Conservation (phyloP, 2,329 filamentous ascomycete species). For the Fusarium bulbicola region DNA sequence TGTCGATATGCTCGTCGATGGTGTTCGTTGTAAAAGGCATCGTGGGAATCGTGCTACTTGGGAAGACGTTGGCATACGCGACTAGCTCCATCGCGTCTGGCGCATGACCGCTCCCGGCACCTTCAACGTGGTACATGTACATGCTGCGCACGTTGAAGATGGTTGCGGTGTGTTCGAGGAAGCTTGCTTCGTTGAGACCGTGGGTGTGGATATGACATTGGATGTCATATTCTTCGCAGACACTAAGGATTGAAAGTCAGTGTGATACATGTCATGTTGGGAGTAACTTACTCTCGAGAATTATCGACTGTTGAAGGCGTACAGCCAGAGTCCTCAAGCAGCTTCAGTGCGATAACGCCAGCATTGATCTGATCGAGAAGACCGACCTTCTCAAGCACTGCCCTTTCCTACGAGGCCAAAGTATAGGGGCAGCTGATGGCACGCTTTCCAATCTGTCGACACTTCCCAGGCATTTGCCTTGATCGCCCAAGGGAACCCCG, state of each 20-base stretch:
- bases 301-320: background rate
- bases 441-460: no score
- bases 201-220: background rate
- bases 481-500: no score
- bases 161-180: background rate
- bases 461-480: no score
- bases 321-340: background rate
- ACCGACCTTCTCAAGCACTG: background rate
- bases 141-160: background rate
- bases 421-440: background rate
- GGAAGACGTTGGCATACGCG: background rate
- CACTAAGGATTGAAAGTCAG: background rate
- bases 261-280: no score
- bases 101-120: background rate
- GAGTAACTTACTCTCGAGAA: background rate
- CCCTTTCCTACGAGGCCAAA: background rate
- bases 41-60: background rate
- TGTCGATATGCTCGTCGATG: background rate
- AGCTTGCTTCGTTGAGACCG: background rate
- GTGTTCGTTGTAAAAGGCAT: background rate
- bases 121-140: background rate
- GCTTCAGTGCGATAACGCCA: background rate
- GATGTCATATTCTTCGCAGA: background rate
- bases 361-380: background rate
- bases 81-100: background rate